These are phyloP conservation scores for Pyrus communis DNA, from an alignment of 306 rosid species.

Conservation along the genomic window DNA sequence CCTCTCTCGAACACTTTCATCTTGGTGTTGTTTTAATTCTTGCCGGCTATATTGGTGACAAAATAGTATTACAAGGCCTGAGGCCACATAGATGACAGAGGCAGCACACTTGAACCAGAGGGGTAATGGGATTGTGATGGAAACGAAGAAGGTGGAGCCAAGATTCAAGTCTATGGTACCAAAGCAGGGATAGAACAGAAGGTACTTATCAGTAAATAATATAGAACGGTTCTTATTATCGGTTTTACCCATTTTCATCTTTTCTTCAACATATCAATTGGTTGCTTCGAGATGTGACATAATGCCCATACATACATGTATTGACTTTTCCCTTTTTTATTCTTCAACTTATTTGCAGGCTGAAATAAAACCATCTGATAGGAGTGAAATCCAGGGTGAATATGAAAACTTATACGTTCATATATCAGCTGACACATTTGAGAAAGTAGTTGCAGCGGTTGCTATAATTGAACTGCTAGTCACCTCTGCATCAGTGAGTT, in stretches of 20 bases:
- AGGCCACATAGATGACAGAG: no score
- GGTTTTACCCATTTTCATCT: not conserved
- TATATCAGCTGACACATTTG: conserved; percentile 81
- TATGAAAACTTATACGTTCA: conserved; percentile 61
- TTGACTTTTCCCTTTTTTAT: conserved; percentile 8
- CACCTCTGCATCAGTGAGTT: conserved; percentile 80
- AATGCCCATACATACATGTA: not conserved
- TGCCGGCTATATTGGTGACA: no score
- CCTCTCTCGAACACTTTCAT: no score
- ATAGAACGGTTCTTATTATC: not conserved
- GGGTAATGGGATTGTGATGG: no score
- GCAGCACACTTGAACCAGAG: no score
- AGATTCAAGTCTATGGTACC: conserved; percentile 62
- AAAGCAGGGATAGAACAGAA: conserved; percentile 60
- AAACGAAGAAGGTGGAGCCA: conserved; percentile 49
- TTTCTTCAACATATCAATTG: conserved; percentile 2
- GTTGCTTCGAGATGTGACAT: not conserved
- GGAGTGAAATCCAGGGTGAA: conserved; percentile 39
- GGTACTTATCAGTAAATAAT: conserved; percentile 10
- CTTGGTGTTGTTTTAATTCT: no score
- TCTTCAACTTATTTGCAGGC: conserved; percentile 31
- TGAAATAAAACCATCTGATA: conserved; percentile 58
- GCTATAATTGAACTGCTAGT: conserved; percentile 73
- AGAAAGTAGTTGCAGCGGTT: conserved; percentile 83
- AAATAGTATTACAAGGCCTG: no score